Evolutionary conservation across 208 protist genomes (phyloP).

Genomic region (Trypanosoma theileri): DNA sequence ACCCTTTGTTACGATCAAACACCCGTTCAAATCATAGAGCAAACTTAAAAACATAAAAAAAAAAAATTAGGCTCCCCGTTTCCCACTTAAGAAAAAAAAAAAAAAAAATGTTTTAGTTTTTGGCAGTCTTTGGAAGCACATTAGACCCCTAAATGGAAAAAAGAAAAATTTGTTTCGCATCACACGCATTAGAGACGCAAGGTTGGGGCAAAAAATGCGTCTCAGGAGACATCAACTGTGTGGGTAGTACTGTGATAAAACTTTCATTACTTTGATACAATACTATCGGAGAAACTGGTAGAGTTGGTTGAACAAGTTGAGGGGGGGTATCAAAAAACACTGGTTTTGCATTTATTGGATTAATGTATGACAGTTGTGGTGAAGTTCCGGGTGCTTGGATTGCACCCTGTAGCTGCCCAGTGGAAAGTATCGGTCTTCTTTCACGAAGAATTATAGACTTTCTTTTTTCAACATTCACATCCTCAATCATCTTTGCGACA

Average conservation of each 20-base stretch:
- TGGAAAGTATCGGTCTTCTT: slow-evolving; percentile 4
- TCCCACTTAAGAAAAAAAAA: neutral
- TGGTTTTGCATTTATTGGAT: slow-evolving; percentile 11
- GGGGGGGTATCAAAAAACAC: slow-evolving; percentile 7
- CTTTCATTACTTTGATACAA: slow-evolving; percentile 17
- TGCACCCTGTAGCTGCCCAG: neutral
- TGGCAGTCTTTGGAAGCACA: neutral
- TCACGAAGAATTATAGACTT: slow-evolving; percentile 28
- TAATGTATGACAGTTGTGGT: neutral
- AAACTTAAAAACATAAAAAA: too few species aligned
- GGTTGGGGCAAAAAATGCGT: slow-evolving; percentile 5
- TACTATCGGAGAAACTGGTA: slow-evolving; percentile 17
- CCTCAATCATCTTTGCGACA: slow-evolving; percentile 27
- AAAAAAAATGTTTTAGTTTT: neutral
- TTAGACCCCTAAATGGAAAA: neutral
- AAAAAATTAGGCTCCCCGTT: too few species aligned
- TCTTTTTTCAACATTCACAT: slow-evolving; percentile 22
- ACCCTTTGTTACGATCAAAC: too few species aligned
- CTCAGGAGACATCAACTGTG: slow-evolving; percentile 8
- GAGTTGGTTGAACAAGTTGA: slow-evolving; percentile 10
- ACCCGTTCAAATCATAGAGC: too few species aligned
- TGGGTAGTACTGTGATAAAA: slow-evolving; percentile 2
- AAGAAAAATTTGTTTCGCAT: slow-evolving; percentile 7
- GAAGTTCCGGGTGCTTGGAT: neutral
- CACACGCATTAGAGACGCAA: neutral